Evolutionary conservation across 352 stramenopile genomes (phyloP).

Genomic region (Globisporangium emineosum): DNA sequence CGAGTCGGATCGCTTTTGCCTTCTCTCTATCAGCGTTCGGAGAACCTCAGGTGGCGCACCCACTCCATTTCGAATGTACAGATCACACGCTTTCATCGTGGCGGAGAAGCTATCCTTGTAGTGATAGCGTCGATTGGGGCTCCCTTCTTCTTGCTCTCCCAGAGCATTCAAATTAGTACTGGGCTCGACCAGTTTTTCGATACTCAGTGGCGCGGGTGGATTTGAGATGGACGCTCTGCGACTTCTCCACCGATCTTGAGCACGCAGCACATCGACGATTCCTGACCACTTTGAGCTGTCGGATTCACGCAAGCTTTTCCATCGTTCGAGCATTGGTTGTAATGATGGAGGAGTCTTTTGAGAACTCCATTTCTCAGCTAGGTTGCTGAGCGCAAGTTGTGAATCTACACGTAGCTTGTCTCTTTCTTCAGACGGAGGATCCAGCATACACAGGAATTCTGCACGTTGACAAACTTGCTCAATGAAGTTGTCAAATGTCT

Average conservation of each 20-base stretch:
- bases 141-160: constrained; percentile 24
- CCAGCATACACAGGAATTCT: constrained; percentile 71
- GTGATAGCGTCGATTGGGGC: constrained; percentile 26
- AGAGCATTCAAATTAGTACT: constrained; percentile 12
- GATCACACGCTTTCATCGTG: constrained; percentile 82
- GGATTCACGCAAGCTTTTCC: constrained; percentile 67
- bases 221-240: constrained; percentile 47
- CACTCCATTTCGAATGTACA: constrained; percentile 84
- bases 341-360: constrained; percentile 79
- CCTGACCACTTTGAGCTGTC: constrained; percentile 86
- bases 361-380: constrained; percentile 84
- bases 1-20: constrained; percentile 67
- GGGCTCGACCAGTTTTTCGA: constrained; percentile 9
- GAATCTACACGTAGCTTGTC: constrained; percentile 65
- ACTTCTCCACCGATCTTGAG: constrained; percentile 53
- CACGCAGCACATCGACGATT: constrained; percentile 78
- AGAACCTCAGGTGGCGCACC: constrained; percentile 81
- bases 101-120: constrained; percentile 72
- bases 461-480: constrained; percentile 65
- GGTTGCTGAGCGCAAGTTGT: constrained; percentile 69
- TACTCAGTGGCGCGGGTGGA: neutral
- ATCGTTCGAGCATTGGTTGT: constrained; percentile 85
- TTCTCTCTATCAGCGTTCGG: constrained; percentile 62
- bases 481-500: constrained; percentile 65
- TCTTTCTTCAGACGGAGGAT: constrained; percentile 67